These are phyloP conservation scores for Coniferiporia sulphurascens DNA, from an alignment of 1,284 basidiomycete species.

Conservation along the genomic window DNA sequence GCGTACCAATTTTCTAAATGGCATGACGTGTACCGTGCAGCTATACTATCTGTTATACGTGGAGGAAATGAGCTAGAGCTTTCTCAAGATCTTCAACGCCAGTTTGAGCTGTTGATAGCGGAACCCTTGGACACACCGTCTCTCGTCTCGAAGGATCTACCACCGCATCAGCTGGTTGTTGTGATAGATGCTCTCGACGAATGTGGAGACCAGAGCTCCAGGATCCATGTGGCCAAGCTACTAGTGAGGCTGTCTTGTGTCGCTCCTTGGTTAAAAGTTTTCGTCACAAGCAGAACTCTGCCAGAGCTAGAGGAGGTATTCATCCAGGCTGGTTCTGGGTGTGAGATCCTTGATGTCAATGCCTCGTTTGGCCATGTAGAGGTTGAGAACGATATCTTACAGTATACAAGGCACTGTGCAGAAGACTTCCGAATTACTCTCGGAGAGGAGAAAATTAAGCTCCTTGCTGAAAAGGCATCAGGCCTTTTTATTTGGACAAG, in stretches of 20 bases:
- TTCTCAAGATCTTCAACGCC: neutral
- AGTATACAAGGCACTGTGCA: neutral
- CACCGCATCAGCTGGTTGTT: neutral
- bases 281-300: slow-evolving; percentile 2
- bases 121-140: too few species aligned
- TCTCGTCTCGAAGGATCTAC: too few species aligned
- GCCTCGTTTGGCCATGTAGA: neutral
- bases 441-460: neutral
- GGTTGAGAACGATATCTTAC: neutral
- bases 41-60: neutral
- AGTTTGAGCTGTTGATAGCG: neutral
- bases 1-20: neutral
- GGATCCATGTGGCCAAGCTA: neutral
- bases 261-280: neutral
- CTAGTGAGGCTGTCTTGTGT: neutral
- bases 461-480: neutral
- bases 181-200: slow-evolving; percentile 10
- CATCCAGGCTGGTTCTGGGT: neutral
- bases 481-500: slow-evolving; percentile 11
- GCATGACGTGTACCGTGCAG: neutral
- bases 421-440: neutral
- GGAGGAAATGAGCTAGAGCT: neutral
- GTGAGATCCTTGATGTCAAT: neutral
- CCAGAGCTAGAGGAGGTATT: neutral
- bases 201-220: neutral